Evolutionary conservation across 2,329 filamentous ascomycete species (phyloP), one percentile per base, ranked within the genome.

Genomic region (Penicillium sp.): DNA sequence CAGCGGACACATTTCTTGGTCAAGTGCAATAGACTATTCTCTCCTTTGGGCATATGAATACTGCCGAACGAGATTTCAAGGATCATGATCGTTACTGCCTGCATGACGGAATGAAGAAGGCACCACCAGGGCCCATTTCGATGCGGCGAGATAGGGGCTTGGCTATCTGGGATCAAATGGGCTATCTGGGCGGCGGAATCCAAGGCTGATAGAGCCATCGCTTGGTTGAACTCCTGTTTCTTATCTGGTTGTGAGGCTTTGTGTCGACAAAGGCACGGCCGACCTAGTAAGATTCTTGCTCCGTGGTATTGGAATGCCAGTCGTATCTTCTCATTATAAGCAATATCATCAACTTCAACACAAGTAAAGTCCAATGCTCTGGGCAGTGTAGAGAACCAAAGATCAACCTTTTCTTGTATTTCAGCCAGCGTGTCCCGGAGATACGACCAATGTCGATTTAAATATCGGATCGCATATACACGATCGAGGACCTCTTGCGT

Each of bases 81-180:
- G 37, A 79, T 72, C 26, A 79, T 68, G 13, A 79, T 70, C 6
- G 73, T 75, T 10, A 70, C 66, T 33, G 76, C 68, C 64, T 81
- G 79, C 64, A 80, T 77, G 17, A 81, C 61, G 62, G 75, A 77
- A 58, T 81, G 78, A 33, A 81, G 65, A 19, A 79, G 65, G 61
- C 70, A 76, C 75, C 76, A 80, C 79, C 79, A 81, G 19, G 78
- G 76, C 1, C 72, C 70, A 8, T 74, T 62, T 17, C 65, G 65
- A 50, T 74, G 73, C 4, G 79, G 57, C 50, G 73, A 74, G 5
- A 69, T 63, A 5, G 70, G 56, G 51, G 76, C 71, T 2, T 75
- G 73, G 35, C 69, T 63, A 17, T 76, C 71, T 4, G 78, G 78
- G 7, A 81, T 71, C 7, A 80, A 61, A 6, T 69, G 66, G 6